phyloP scores from a whole-genome alignment of 2,329 filamentous ascomycete species.

The Hypomyces perniciosus region DNA sequence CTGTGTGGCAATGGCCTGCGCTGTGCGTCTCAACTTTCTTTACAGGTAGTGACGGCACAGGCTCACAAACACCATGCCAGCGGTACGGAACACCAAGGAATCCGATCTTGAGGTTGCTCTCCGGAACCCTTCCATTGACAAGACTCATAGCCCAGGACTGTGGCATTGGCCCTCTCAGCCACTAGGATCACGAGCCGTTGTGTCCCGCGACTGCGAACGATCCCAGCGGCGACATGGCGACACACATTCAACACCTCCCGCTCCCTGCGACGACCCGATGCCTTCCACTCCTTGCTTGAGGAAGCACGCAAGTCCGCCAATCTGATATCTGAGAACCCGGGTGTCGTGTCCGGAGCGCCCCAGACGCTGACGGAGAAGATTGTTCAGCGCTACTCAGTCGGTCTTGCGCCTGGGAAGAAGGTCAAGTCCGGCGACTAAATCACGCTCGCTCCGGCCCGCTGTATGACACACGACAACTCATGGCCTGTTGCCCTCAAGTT shows the following conservation, averaged over 20 bases:
- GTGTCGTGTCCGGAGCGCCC: slow-evolving; percentile 28
- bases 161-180: background rate
- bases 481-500: slow-evolving; percentile 71
- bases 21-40: background rate
- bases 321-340: too few relatives aligned
- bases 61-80: too few relatives aligned
- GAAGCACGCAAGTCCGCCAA: background rate
- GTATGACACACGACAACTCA: slow-evolving; percentile 85
- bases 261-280: background rate
- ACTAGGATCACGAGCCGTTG: background rate
- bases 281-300: slow-evolving; percentile 2
- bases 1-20: background rate
- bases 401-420: slow-evolving; percentile 65
- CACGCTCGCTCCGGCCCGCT: slow-evolving; percentile 54
- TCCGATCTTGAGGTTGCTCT: background rate
- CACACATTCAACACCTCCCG: background rate
- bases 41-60: background rate
- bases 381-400: slow-evolving; percentile 74
- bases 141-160: background rate
- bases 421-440: slow-evolving; percentile 82
- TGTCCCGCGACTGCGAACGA: background rate
- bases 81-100: too few relatives aligned
- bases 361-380: slow-evolving; percentile 94
- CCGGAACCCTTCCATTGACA: background rate
- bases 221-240: too few relatives aligned